Evolutionary conservation across 225 moss, liverwort and hornwort genomes (phyloP), one percentile per base, ranked within the genome.

Genomic region (Ulota crispa): DNA sequence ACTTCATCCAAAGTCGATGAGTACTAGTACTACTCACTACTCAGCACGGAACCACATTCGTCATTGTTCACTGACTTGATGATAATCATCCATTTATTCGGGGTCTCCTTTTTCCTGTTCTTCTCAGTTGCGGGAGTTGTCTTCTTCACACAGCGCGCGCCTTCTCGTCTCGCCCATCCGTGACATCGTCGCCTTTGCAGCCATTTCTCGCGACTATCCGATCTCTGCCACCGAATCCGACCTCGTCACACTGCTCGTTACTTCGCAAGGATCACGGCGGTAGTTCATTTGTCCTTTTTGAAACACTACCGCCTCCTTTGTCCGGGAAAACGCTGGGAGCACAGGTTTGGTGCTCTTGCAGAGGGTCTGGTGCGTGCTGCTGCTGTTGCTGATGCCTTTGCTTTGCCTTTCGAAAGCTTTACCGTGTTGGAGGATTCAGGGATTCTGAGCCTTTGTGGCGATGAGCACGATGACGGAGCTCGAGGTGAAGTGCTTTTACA

Each of bases 41-140:
- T 59, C 18, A 30, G 9, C 1, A 9, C 24, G n/a, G 30, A 75
- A 9, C 39, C 1, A 0, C 31, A 56, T 60, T 77, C 78, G 43
- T 53, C 53, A 0, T 0, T 5, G 2, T 85, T 81, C 59, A 47
- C 52, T 52, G 16, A 0, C 0, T 0, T 3, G 7, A 64, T 30
- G 70, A 47, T 19, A 27, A 76, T 55, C 77, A 76, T 85, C 27
- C 72, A 64, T 81, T 54, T 0, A 1, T 39, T 32, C 24, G 30
- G 82, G 30, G 82, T 82, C 68, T 73, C 61, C 39, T 72, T 78
- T 63, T 81, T 67, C n/a, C 68, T 78, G 68, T 85, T 86, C 64
- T 75, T 70, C 69, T 18, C 30, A 20, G 37, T 63, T 24, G 75
- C 24, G 34, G 34, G 45, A 59, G 82, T 69, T 45, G 68, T 60